Evolutionary conservation across 208 protist species (phyloP), one percentile per base, ranked within the genome.

Genomic region (Trypanosoma mega): DNA sequence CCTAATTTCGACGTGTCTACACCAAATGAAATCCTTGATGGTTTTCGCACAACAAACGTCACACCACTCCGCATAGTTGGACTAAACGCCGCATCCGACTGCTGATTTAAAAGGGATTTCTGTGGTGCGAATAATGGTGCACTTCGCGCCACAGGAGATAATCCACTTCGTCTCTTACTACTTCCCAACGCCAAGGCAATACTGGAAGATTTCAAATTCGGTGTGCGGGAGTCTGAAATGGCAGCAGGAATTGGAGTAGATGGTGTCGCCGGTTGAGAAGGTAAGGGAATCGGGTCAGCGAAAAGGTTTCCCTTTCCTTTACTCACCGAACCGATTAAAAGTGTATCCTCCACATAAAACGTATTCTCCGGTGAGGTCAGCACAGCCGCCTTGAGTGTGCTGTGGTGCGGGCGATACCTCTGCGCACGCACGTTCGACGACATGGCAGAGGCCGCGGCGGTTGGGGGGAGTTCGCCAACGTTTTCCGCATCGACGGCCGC

Each of bases 301-400:
- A 12, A 6, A 16, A 39, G 12, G 34, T 16, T 6, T 12, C 8
- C 8, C 34, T 39, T 39, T 6, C 34, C 8, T 12, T 39, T 6
- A 12, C 36, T 29, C 1, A 56, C 23, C 3, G 61, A 67, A n/a
- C 61, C 61, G 36, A 67, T 67, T 9, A 67, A 26, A 39, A 59
- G 43, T 14, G 61, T 59, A 6, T 67, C 52, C 52, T 57, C 51
- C 9, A 23, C 41, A 33, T 53, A 51, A 26, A 53, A 60, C 21
- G 51, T 67, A 24, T 52, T 59, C 3, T 59, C 51, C 20, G 61
- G 52, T 0, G 41, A 48, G 1, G 9, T 20, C 1, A 67, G 21
- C 11, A 53, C 20, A 1, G 41, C 18, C 0, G 61, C 61, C 50
- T 33, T 36, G 5, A 67, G 24, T 45, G 61, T 57, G 44, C 20